Evolutionary conservation across 108 stramenopile species (phyloP), one percentile per base, ranked within the genome.

Genomic region (Nannochloropsis gaditana): DNA sequence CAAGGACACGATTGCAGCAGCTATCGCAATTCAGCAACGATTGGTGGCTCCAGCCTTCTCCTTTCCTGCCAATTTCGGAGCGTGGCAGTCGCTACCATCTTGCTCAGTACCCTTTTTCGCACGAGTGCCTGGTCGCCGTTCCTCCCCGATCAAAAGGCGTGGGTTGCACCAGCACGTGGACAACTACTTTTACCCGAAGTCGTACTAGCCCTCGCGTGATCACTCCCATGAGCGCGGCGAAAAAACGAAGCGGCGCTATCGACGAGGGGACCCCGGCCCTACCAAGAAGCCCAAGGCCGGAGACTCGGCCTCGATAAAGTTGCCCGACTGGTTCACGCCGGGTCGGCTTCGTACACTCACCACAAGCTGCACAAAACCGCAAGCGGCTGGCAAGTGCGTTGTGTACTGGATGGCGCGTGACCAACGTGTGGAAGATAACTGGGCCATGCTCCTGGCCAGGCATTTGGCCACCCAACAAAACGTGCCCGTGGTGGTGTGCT

Each of bases 351-450:
- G 59, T 73, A n/a, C n/a, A 15, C 59, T 73, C 4, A 73, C 59
- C 59, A 5, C 59, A 15, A 73, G 19, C 6, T n/a, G 19, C 47
- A 50, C 47, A 50, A 15, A 10, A 4, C 59, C 59, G n/a, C 3
- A 73, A 73, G 3, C 59, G 15, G n/a, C 0, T 73, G 89, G 89
- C 2, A 73, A 59, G 10, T 86, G 89, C 79, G 93, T 99, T 9
- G 86, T 98, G 43, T 97, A 97, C 89, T 99, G 99, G 99, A 99
- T 99, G 99, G 90, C 88, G 47, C 91, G 99, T 2, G 99, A 99
- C 85, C 91, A 98, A 86, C 94, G 99, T 9, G 93, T 93, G 2
- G 89, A 89, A 5, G 98, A 99, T 89, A 99, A 99, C 90, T 97
- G 95, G 94, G 98, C 98, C 3, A 86, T 99, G 59, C 90, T 97